These are phyloP conservation scores for Grammothele lineata DNA, from an alignment of 768 basidiomycete species.

Conservation along the genomic window DNA sequence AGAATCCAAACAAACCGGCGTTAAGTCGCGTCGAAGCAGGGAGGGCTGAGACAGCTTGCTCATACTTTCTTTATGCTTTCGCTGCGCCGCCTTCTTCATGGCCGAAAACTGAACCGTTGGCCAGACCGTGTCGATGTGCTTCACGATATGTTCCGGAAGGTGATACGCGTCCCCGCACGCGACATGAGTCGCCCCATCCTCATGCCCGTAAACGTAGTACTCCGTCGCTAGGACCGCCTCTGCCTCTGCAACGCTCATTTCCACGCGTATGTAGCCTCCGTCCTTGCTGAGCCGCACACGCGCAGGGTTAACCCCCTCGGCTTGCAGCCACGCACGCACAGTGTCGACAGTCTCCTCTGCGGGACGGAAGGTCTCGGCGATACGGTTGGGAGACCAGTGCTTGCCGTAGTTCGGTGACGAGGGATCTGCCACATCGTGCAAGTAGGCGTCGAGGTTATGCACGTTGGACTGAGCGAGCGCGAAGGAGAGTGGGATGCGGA, in stretches of 20 bases:
- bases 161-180: slow-evolving; percentile 59
- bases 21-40: too few relatives aligned
- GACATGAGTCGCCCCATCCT: slow-evolving; percentile 45
- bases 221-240: slow-evolving; percentile 40
- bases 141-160: slow-evolving; percentile 51
- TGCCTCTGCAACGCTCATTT: slow-evolving; percentile 38
- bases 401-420: slow-evolving; percentile 45
- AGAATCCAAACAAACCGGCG: too few relatives aligned
- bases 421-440: slow-evolving; percentile 46
- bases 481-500: slow-evolving; percentile 41
- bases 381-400: slow-evolving; percentile 41
- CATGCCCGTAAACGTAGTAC: slow-evolving; percentile 58
- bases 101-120: slow-evolving; percentile 71
- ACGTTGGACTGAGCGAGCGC: slow-evolving; percentile 44
- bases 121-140: slow-evolving; percentile 62
- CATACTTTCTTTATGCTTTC: too few relatives aligned
- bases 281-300: slow-evolving; percentile 34
- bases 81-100: too few relatives aligned
- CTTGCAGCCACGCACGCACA: slow-evolving; percentile 41
- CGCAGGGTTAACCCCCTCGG: slow-evolving; percentile 32
- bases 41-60: too few relatives aligned
- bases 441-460: slow-evolving; percentile 38
- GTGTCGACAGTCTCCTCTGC: slow-evolving; percentile 34
- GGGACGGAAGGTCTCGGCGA: slow-evolving; percentile 43
- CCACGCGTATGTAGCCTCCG: slow-evolving; percentile 40